phyloP scores from a whole-genome alignment of 2,329 filamentous ascomycete genomes.

The Hymenoscyphus fructigenus region DNA sequence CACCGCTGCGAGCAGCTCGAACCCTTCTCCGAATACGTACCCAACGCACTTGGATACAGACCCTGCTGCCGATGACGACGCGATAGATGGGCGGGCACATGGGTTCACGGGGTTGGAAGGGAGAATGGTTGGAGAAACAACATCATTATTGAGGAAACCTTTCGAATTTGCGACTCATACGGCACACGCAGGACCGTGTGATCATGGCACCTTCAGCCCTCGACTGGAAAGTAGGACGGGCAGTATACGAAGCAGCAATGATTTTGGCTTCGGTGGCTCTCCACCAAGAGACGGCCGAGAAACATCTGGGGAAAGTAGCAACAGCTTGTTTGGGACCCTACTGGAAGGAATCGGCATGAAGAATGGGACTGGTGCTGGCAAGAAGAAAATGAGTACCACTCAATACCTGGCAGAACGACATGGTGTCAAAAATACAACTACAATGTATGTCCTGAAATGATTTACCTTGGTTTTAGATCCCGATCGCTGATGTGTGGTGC shows the following conservation, averaged over 20 bases:
- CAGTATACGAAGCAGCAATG: constrained; percentile 26
- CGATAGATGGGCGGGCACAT: constrained; percentile 13
- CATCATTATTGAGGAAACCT: constrained; percentile 49
- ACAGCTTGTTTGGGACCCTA: constrained; percentile 27
- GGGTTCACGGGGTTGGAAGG: constrained; percentile 13
- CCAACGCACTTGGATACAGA: constrained; percentile 24
- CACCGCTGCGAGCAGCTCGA: constrained; percentile 23
- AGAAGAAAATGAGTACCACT: constrained; percentile 70
- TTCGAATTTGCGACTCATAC: constrained; percentile 29
- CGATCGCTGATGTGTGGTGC: constrained; percentile 19
- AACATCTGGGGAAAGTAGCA: constrained; percentile 20
- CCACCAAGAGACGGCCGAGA: constrained; percentile 18
- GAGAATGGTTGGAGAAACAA: constrained; percentile 46
- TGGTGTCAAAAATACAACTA: constrained; percentile 69
- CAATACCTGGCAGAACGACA: constrained; percentile 69
- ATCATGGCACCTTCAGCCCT: constrained; percentile 77
- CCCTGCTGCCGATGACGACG: constrained; percentile 19
- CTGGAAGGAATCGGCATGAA: constrained; percentile 28
- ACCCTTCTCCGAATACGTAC: constrained; percentile 26
- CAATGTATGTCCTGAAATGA: constrained; percentile 59
- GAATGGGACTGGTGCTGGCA: constrained; percentile 23
- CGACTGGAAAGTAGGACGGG: constrained; percentile 45
- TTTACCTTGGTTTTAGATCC: not conserved
- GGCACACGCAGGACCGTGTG: constrained; percentile 48
- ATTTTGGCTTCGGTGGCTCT: constrained; percentile 27